These are phyloP conservation scores for Batkoa obscura DNA, from an alignment of 371 early-diverging fungal species.

Conservation along the genomic window DNA sequence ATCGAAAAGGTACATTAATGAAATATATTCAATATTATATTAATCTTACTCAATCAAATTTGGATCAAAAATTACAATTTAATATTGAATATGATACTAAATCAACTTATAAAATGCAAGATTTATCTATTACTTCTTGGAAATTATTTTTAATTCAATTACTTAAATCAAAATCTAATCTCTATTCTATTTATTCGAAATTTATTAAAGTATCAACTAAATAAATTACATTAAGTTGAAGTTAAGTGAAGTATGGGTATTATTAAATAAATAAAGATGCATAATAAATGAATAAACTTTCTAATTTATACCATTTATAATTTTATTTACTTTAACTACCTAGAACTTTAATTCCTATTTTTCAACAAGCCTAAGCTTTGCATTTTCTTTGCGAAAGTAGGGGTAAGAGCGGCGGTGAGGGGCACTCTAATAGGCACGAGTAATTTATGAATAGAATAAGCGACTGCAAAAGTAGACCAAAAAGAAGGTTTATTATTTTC, in stretches of 20 bases:
- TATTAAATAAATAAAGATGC: too few relatives aligned
- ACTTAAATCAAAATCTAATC: neutral
- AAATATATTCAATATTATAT: conserved; percentile 30
- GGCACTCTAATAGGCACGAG: conserved; percentile 19
- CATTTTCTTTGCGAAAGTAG: conserved; percentile 17
- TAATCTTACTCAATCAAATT: conserved; percentile 20
- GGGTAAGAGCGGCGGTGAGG: conserved; percentile 17
- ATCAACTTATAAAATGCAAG: conserved; percentile 16
- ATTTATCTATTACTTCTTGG: conserved; percentile 7
- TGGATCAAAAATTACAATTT: conserved; percentile 12
- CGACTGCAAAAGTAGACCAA: conserved; percentile 19
- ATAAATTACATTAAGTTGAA: too few relatives aligned
- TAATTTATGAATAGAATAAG: conserved; percentile 21
- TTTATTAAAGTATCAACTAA: neutral
- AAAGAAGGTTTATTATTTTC: conserved; percentile 14
- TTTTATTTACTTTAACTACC: too few relatives aligned
- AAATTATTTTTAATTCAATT: conserved; percentile 3
- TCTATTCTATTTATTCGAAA: neutral
- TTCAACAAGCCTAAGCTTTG: conserved; percentile 15
- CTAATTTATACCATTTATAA: too few relatives aligned
- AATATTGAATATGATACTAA: conserved; percentile 23
- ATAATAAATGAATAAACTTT: too few relatives aligned
- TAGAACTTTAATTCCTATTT: neutral
- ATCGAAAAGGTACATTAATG: conserved; percentile 15
- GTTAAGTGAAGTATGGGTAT: too few relatives aligned